phyloP scores from a whole-genome alignment of 495 filamentous ascomycete genomes.

The Xylaria scruposa region DNA sequence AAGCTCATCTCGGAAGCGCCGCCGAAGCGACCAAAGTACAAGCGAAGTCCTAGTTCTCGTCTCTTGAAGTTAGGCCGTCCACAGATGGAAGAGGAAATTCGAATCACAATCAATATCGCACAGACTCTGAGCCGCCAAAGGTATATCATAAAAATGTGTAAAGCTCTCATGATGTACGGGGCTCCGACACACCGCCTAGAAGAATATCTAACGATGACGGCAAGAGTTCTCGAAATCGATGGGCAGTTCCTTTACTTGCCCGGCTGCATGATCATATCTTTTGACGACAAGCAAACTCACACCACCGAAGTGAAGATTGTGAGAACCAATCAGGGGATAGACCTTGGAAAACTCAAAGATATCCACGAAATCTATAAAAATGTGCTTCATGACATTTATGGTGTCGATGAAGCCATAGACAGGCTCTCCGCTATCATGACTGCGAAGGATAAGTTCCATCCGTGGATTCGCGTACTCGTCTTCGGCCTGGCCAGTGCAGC shows the following conservation, averaged over 20 bases:
- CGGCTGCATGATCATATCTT: conserved; percentile 94
- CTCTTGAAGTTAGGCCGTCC: conserved; percentile 50
- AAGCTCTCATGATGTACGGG: conserved; percentile 84
- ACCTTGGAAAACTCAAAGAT: conserved; percentile 84
- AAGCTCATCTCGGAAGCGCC: conserved; percentile 21
- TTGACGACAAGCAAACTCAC: conserved; percentile 87
- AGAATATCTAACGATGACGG: conserved; percentile 88
- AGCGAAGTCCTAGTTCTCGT: conserved; percentile 44
- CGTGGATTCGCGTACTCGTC: conserved; percentile 77
- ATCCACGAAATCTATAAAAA: conserved; percentile 92
- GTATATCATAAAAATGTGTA: conserved; percentile 85
- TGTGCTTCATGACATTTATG: conserved; percentile 86
- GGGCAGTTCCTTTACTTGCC: conserved; percentile 92
- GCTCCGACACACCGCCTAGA: conserved; percentile 80
- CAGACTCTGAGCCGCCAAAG: conserved; percentile 80
- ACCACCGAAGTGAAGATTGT: conserved; percentile 94
- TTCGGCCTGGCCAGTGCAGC: conserved; percentile 82
- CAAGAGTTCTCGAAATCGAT: conserved; percentile 86
- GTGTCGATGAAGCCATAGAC: conserved; percentile 81
- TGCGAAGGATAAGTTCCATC: conserved; percentile 66
- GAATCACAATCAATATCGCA: conserved; percentile 89
- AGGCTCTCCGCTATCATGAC: conserved; percentile 71
- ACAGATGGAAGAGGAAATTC: conserved; percentile 68
- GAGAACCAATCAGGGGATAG: conserved; percentile 74
- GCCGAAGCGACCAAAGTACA: conserved; percentile 50